These are phyloP conservation scores for Fusarium sp. DNA, from an alignment of 2,329 filamentous ascomycete genomes.

Conservation along the genomic window DNA sequence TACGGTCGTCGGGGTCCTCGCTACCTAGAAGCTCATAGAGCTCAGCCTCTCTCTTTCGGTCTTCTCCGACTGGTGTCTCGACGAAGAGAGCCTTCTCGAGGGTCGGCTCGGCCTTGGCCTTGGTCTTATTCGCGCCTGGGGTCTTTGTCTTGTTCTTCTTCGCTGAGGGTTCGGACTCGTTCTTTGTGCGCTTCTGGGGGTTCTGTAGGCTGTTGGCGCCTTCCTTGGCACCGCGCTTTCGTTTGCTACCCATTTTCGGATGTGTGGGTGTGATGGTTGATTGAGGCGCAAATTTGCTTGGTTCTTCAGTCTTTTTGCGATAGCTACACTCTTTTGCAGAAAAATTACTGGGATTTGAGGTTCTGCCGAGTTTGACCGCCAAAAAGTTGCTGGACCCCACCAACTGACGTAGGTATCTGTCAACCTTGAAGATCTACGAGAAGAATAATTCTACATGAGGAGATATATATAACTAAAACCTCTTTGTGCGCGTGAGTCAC, in stretches of 20 bases:
- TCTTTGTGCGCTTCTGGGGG: constrained; percentile 51
- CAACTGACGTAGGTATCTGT: constrained; percentile 5
- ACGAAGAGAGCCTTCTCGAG: constrained; percentile 60
- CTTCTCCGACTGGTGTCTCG: constrained; percentile 63
- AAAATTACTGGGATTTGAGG: constrained; percentile 26
- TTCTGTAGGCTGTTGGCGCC: constrained; percentile 44
- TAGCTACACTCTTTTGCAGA: constrained; percentile 20
- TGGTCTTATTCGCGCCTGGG: constrained; percentile 24
- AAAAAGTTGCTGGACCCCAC: constrained; percentile 36
- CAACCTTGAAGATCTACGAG: not conserved
- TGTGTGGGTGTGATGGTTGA: constrained; percentile 2
- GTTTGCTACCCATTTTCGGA: constrained; percentile 51
- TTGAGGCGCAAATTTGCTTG: constrained; percentile 14
- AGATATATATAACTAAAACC: not conserved
- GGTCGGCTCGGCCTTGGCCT: constrained; percentile 40
- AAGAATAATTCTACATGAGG: not conserved
- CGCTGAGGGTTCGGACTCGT: constrained; percentile 39
- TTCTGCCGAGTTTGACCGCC: constrained; percentile 44
- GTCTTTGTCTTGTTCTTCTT: constrained; percentile 15
- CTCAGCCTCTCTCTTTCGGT: constrained; percentile 67
- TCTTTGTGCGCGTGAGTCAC: not conserved
- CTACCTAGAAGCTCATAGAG: constrained; percentile 73
- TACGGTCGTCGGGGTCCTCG: constrained; percentile 66
- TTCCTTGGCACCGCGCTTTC: constrained; percentile 52
- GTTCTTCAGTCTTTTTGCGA: constrained; percentile 10